A percentile compares a stretch with the other conserved stretches of the same genome.
Evolutionary conservation across 164 flowering plant genomes (phyloP).

Genomic region (Euptelea pleiosperma): DNA sequence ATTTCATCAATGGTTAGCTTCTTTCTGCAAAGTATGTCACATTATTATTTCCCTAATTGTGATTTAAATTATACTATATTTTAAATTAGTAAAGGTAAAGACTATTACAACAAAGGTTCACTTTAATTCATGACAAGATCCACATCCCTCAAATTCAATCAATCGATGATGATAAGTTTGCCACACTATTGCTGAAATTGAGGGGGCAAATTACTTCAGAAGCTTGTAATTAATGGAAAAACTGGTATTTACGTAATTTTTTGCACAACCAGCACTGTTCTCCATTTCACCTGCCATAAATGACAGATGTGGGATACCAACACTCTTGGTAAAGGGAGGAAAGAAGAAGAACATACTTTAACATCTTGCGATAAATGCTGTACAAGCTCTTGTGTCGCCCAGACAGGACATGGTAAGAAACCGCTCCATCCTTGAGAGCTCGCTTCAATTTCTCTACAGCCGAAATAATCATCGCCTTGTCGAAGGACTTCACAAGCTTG

Average conservation of each 20-base stretch:
- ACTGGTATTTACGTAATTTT: too few species aligned
- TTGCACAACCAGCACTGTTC: too few species aligned
- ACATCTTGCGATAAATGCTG: slow-evolving; percentile 87
- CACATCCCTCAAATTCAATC: too few species aligned
- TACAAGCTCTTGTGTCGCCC: slow-evolving; percentile 93
- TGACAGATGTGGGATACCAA: too few species aligned
- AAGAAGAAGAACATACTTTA: slow-evolving; percentile 48
- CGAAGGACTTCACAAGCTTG: slow-evolving; percentile 57
- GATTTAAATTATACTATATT: too few species aligned
- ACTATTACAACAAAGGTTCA: too few species aligned
- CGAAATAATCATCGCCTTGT: slow-evolving; percentile 67
- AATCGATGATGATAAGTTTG: neutral
- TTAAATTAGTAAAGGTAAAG: too few species aligned
- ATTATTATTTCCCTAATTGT: neutral
- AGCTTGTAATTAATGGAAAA: too few species aligned
- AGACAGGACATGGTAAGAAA: slow-evolving; percentile 57
- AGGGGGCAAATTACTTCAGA: neutral
- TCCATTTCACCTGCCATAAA: too few species aligned
- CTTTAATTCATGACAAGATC: too few species aligned
- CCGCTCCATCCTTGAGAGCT: slow-evolving; percentile 56
- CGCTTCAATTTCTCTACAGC: slow-evolving; percentile 59
- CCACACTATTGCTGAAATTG: neutral
- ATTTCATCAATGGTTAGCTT: slow-evolving; percentile 82
- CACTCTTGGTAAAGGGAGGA: too few species aligned
- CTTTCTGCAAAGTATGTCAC: slow-evolving; percentile 52